Percentiles rank a stretch among this genome's conserved stretches.
phyloP scores from a whole-genome alignment of 2,329 filamentous ascomycete genomes.

The Furcasterigmium sp. region DNA sequence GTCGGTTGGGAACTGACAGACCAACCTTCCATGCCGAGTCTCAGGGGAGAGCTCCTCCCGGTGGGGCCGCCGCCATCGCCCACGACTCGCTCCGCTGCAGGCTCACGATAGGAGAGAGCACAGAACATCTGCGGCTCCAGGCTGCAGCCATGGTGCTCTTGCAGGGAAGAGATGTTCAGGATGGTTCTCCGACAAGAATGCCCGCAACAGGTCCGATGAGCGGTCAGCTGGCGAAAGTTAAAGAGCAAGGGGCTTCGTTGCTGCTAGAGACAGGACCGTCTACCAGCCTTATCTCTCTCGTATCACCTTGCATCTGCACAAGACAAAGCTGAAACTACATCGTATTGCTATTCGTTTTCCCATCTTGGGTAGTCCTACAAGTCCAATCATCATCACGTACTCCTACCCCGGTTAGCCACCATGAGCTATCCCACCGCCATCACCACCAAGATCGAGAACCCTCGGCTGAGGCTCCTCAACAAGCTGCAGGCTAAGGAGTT shows the following conservation, averaged over 20 bases:
- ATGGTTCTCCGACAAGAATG: too few species aligned
- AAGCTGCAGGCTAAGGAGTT: slow-evolving; percentile 29
- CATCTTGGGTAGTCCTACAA: too few species aligned
- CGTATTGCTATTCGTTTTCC: too few species aligned
- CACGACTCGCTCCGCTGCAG: neutral
- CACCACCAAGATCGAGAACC: slow-evolving; percentile 28
- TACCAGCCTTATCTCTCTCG: neutral
- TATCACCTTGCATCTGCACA: neutral
- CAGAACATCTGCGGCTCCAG: too few species aligned
- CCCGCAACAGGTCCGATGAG: too few species aligned
- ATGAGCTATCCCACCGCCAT: neutral
- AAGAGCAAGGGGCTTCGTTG: slow-evolving; percentile 1
- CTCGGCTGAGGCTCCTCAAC: slow-evolving; percentile 36
- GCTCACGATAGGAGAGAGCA: too few species aligned
- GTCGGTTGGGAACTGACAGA: too few species aligned
- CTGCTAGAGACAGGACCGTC: neutral
- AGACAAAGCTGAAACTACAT: neutral
- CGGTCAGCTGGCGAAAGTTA: neutral
- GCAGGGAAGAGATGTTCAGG: too few species aligned
- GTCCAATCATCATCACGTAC: neutral
- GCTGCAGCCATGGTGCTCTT: too few species aligned
- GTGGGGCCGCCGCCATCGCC: neutral
- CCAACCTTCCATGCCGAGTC: too few species aligned
- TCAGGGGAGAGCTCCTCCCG: neutral
- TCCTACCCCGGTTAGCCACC: neutral